phyloP scores from a whole-genome alignment of 768 basidiomycete genomes.

The Russula earlei region DNA sequence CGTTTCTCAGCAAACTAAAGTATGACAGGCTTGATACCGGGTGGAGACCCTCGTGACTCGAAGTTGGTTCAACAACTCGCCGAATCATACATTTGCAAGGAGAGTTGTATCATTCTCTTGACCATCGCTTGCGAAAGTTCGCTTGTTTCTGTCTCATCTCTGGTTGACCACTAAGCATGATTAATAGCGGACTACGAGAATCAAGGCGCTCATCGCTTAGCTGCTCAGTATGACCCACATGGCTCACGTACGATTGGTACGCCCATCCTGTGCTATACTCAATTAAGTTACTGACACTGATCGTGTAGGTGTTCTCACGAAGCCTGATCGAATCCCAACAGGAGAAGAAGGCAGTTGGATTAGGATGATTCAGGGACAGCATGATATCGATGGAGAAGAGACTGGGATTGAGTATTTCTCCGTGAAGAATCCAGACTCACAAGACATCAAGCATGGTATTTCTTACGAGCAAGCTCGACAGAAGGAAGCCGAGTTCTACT shows the following conservation, averaged over 20 bases:
- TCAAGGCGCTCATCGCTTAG: slow-evolving; percentile 59
- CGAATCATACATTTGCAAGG: slow-evolving; percentile 46
- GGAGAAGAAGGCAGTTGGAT: slow-evolving; percentile 12
- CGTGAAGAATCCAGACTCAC: slow-evolving; percentile 17
- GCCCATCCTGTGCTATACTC: slow-evolving; percentile 11
- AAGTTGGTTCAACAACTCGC: slow-evolving; percentile 51
- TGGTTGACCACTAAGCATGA: not conserved
- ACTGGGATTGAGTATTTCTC: slow-evolving; percentile 7
- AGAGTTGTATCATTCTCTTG: slow-evolving; percentile 53
- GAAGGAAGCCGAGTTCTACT: slow-evolving; percentile 14
- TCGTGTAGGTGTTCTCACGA: slow-evolving; percentile 5
- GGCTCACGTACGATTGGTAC: slow-evolving; percentile 64
- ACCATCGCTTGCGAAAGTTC: slow-evolving; percentile 57
- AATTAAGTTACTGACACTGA: not conserved
- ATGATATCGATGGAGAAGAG: not conserved
- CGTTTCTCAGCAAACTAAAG: not conserved
- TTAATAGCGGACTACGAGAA: slow-evolving; percentile 67
- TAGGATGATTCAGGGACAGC: not conserved
- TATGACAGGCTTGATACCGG: slow-evolving; percentile 45
- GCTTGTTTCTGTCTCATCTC: slow-evolving; percentile 13
- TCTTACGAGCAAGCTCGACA: slow-evolving; percentile 15
- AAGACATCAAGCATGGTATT: slow-evolving; percentile 14
- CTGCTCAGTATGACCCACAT: slow-evolving; percentile 48
- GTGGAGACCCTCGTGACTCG: slow-evolving; percentile 47
- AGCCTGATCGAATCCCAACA: slow-evolving; percentile 8